phyloP scores from a whole-genome alignment of 148 eudicot species.

The Spergularia marina region DNA sequence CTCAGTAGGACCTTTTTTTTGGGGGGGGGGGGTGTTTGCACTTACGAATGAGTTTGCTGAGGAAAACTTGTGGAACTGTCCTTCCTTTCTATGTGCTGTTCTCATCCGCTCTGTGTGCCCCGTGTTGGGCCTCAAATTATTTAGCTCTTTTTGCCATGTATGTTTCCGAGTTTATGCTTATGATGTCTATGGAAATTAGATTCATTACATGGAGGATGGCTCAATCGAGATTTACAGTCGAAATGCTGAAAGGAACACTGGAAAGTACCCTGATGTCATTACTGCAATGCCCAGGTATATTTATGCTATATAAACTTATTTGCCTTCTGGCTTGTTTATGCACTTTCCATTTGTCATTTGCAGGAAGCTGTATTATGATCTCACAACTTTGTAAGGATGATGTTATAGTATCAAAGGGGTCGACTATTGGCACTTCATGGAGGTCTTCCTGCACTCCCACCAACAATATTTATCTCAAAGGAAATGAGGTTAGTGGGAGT shows the following conservation, averaged over 20 bases:
- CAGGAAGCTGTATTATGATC: neutral
- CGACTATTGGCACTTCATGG: too few relatives aligned
- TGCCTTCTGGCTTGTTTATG: neutral
- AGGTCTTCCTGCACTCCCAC: too few relatives aligned
- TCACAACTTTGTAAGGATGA: neutral
- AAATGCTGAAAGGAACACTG: slow-evolving; percentile 91
- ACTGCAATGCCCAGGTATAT: slow-evolving; percentile 57
- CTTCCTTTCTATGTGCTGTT: neutral
- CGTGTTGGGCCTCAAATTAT: neutral
- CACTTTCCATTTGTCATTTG: neutral
- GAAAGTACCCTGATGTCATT: slow-evolving; percentile 90
- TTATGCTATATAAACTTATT: neutral
- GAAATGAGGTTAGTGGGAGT: too few relatives aligned
- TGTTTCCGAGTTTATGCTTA: slow-evolving; percentile 2
- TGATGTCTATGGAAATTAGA: slow-evolving; percentile 34
- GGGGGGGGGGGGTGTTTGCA: neutral
- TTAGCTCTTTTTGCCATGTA: neutral
- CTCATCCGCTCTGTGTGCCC: neutral
- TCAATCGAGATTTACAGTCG: slow-evolving; percentile 90
- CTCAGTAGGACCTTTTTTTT: neutral
- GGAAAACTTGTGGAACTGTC: neutral
- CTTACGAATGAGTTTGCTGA: neutral
- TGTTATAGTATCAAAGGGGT: neutral
- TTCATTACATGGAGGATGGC: slow-evolving; percentile 92
- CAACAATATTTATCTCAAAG: too few relatives aligned